Evolutionary conservation across 202 grass and related monocot genomes (phyloP).

Genomic region (Zoysia matrella): DNA sequence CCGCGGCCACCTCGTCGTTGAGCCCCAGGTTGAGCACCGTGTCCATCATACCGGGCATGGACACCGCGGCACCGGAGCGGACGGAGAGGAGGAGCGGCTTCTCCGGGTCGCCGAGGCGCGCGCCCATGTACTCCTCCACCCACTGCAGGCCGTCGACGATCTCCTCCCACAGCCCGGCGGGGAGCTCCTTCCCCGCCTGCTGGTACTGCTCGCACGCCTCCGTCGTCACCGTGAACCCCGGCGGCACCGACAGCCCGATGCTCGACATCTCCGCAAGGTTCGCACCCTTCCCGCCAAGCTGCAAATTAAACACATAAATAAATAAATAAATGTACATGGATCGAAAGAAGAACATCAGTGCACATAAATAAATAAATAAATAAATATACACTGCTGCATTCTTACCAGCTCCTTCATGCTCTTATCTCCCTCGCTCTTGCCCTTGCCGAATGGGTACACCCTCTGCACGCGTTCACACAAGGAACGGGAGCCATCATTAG

Average conservation of each 20-base stretch:
- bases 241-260: constrained; percentile 97
- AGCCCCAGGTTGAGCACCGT: constrained; percentile 96
- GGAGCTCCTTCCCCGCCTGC: constrained; percentile 54
- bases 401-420: constrained; percentile 86
- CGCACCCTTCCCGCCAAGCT: constrained; percentile 95
- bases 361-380: neutral
- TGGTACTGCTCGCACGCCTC: constrained; percentile 97
- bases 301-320: neutral
- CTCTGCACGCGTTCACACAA: constrained; percentile 50
- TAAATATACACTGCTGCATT: too few species aligned
- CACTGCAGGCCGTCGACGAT: constrained; percentile 67
- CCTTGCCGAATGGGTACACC: constrained; percentile 98
- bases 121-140: constrained; percentile 81
- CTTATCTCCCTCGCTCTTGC: constrained; percentile 96
- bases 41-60: constrained; percentile 99
- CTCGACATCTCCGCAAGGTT: constrained; percentile 99
- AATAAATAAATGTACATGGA: neutral
- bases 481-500: constrained; percentile 61
- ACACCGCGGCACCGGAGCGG: constrained; percentile 67
- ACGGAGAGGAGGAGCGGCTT: constrained; percentile 60
- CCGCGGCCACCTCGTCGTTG: constrained; percentile 82
- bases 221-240: constrained; percentile 95
- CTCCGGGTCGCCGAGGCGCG: constrained; percentile 66
- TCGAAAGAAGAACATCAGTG: neutral
- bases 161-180: constrained; percentile 82